phyloP scores from a whole-genome alignment of 2,329 filamentous ascomycete species.

The Rhexocercosporidium sp. region DNA sequence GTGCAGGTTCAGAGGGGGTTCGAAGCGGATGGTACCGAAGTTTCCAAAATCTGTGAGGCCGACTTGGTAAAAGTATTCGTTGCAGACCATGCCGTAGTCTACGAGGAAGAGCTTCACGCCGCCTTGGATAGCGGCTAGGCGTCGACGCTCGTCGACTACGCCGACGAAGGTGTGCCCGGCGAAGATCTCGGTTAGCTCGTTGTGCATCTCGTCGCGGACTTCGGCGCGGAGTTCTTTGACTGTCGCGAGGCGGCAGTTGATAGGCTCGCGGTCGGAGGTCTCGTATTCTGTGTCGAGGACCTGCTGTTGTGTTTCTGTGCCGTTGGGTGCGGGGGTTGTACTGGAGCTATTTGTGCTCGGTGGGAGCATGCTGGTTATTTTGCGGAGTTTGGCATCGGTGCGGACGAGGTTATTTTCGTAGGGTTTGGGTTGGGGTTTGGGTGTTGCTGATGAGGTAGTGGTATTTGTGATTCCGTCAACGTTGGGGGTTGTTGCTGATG shows the following conservation, averaged over 20 bases:
- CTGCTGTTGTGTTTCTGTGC: constrained; percentile 18
- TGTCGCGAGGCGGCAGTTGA: constrained; percentile 77
- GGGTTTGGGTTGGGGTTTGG: constrained; percentile 64
- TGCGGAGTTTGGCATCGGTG: constrained; percentile 85
- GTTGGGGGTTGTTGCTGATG: constrained; percentile 38
- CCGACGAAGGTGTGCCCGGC: constrained; percentile 91
- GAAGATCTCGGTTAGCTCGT: constrained; percentile 85
- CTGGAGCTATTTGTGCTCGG: constrained; percentile 49
- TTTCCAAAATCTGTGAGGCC: constrained; percentile 96
- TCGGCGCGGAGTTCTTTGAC: constrained; percentile 82
- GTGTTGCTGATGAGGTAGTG: constrained; percentile 42
- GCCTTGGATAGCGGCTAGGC: constrained; percentile 90
- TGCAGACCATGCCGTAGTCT: constrained; percentile 86
- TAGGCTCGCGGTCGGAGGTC: constrained; percentile 69
- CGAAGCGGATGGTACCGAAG: constrained; percentile 83
- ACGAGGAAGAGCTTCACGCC: constrained; percentile 91
- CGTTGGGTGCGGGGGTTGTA: constrained; percentile 35
- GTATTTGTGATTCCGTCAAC: constrained; percentile 15
- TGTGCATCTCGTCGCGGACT: constrained; percentile 83
- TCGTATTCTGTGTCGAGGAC: constrained; percentile 71
- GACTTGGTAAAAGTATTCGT: constrained; percentile 94
- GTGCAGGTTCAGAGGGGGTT: constrained; percentile 72
- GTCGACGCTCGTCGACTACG: constrained; percentile 83
- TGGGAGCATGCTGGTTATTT: constrained; percentile 96
- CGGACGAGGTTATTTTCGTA: constrained; percentile 90